Conservation (phyloP, 164 flowering plant species). For the Chimonanthus salicifolius region DNA sequence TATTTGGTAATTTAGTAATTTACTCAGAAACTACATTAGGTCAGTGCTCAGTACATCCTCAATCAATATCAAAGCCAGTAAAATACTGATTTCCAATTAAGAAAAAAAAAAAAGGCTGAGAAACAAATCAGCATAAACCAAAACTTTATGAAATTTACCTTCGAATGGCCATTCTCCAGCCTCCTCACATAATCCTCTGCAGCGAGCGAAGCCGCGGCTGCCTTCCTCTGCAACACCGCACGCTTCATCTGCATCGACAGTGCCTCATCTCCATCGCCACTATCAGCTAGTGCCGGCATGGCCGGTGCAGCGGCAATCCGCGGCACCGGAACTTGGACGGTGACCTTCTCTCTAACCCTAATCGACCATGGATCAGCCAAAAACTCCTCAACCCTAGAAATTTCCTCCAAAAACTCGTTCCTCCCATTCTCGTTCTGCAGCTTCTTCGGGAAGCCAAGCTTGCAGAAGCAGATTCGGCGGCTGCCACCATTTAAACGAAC, state of each 20-base stretch:
- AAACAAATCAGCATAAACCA: not conserved
- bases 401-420: constrained; percentile 42
- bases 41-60: not conserved
- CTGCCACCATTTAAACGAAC: constrained; percentile 29
- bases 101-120: not conserved
- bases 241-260: constrained; percentile 68
- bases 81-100: not conserved
- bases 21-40: too few species aligned
- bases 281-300: constrained; percentile 18
- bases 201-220: constrained; percentile 57
- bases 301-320: constrained; percentile 30
- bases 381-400: constrained; percentile 45
- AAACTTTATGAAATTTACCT: constrained; percentile 24
- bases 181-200: constrained; percentile 78
- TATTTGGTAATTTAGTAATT: not conserved
- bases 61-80: not conserved
- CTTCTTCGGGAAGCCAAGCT: constrained; percentile 57
- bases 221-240: constrained; percentile 61
- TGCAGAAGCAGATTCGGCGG: constrained; percentile 70
- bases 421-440: constrained; percentile 37
- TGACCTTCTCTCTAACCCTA: constrained; percentile 32
- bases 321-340: constrained; percentile 84
- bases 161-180: constrained; percentile 64
- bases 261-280: constrained; percentile 33
- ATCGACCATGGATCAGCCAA: constrained; percentile 52